Percentiles rank a stretch among this genome's conserved stretches.
phyloP scores from a whole-genome alignment of 768 basidiomycete genomes.

The Kondoa malvinella region DNA sequence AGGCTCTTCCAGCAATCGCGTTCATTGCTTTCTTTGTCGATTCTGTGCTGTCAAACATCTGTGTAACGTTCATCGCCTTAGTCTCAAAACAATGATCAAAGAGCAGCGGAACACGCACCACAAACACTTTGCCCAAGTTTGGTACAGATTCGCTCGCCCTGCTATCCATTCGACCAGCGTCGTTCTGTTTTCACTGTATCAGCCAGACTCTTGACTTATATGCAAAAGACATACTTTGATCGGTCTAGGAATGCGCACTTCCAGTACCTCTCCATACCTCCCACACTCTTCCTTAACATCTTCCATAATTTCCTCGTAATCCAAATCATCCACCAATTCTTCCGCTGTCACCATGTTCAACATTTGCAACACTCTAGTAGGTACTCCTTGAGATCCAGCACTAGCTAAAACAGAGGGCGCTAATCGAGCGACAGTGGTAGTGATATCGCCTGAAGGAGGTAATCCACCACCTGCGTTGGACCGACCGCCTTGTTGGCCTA shows the following conservation, averaged over 20 bases:
- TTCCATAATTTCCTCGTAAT: slow-evolving; percentile 84
- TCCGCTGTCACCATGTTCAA: slow-evolving; percentile 96
- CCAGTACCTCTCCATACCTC: slow-evolving; percentile 62
- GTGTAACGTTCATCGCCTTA: too few relatives aligned
- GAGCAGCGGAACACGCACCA: slow-evolving; percentile 29
- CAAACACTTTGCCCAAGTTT: slow-evolving; percentile 90
- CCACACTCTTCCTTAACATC: slow-evolving; percentile 78
- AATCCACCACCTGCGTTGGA: slow-evolving; percentile 23
- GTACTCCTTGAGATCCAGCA: slow-evolving; percentile 22
- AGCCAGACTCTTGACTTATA: slow-evolving; percentile 32
- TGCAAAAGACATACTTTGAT: slow-evolving; percentile 46
- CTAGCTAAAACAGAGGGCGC: slow-evolving; percentile 27
- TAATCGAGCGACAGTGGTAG: slow-evolving; percentile 20
- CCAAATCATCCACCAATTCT: slow-evolving; percentile 71
- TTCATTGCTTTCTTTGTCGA: slow-evolving; percentile 58
- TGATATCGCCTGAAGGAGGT: slow-evolving; percentile 17
- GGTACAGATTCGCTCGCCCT: slow-evolving; percentile 45
- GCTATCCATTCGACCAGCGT: slow-evolving; percentile 50
- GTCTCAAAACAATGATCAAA: background rate
- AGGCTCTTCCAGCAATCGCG: slow-evolving; percentile 57
- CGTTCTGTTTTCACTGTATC: slow-evolving; percentile 40
- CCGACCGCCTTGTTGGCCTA: slow-evolving; percentile 39
- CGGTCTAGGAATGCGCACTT: slow-evolving; percentile 74
- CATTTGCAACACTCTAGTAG: slow-evolving; percentile 75
- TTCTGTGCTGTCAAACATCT: slow-evolving; percentile 48